A percentile compares a stretch with the other conserved stretches of the same genome.
These are phyloP conservation scores for Nicotiana sylvestris DNA, from an alignment of 257 asterid genomes.

Conservation along the genomic window DNA sequence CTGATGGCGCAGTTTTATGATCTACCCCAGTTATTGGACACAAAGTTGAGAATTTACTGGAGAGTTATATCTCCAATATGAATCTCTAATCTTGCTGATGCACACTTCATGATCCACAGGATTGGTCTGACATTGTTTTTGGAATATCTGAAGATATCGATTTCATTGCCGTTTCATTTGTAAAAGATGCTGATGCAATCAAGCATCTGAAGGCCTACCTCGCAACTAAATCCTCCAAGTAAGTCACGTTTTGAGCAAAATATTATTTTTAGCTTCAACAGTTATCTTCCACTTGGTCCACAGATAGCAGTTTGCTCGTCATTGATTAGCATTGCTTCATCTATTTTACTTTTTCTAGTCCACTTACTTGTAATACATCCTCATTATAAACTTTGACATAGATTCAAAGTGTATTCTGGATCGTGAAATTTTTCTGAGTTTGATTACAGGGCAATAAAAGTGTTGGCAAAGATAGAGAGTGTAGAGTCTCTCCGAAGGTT, in stretches of 20 bases:
- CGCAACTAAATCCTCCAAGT: slow-evolving; percentile 51
- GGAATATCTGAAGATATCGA: slow-evolving; percentile 78
- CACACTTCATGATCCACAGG: slow-evolving; percentile 36
- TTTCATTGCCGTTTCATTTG: slow-evolving; percentile 81
- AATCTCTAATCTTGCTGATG: neutral
- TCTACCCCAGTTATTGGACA: neutral
- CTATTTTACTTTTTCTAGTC: neutral
- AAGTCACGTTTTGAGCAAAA: slow-evolving; percentile 13
- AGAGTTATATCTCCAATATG: neutral
- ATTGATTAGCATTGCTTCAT: neutral
- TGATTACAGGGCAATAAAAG: slow-evolving; percentile 50
- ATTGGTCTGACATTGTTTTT: slow-evolving; percentile 70
- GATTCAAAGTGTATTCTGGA: neutral
- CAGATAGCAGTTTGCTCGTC: neutral
- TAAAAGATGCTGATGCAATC: slow-evolving; percentile 62
- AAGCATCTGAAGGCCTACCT: slow-evolving; percentile 55
- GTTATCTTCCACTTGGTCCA: neutral
- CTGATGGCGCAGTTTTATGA: neutral
- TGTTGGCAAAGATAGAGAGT: slow-evolving; percentile 79
- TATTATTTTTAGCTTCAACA: neutral
- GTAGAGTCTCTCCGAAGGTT: slow-evolving; percentile 58
- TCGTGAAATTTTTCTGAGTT: neutral
- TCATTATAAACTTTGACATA: neutral
- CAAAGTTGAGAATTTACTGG: neutral
- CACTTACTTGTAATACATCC: neutral